phyloP scores from a whole-genome alignment of 164 flowering plant species.

The Protea cynaroides region DNA sequence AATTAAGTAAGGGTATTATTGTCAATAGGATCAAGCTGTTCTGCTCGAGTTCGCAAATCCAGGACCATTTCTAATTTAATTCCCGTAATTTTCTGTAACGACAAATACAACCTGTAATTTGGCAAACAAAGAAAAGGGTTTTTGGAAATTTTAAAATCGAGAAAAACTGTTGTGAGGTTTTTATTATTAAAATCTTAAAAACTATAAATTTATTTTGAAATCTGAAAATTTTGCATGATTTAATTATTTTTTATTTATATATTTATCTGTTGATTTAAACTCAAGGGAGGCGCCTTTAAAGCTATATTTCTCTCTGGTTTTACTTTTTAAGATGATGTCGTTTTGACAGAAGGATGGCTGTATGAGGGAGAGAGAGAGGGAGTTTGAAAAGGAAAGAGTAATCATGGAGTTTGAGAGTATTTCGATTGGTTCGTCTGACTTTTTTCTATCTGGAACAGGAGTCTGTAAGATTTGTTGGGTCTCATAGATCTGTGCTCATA shows the following conservation, averaged over 20 bases:
- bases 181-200: neutral
- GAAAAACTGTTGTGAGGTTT: constrained; percentile 1
- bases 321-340: constrained; percentile 26
- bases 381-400: constrained; percentile 3
- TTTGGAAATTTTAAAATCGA: neutral
- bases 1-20: constrained; percentile 6
- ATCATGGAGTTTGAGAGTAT: constrained; percentile 23
- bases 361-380: neutral
- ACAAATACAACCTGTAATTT: constrained; percentile 24
- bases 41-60: constrained; percentile 12
- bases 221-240: neutral
- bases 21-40: constrained; percentile 7
- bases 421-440: constrained; percentile 20
- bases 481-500: constrained; percentile 21
- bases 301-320: constrained; percentile 30
- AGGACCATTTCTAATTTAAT: constrained; percentile 14
- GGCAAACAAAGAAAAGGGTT: constrained; percentile 5
- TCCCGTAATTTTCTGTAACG: constrained; percentile 26
- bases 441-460: constrained; percentile 13
- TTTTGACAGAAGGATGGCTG: constrained; percentile 20
- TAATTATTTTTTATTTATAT: neutral
- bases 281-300: constrained; percentile 35
- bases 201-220: neutral
- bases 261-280: constrained; percentile 36
- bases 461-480: constrained; percentile 23